phyloP scores from a whole-genome alignment of 2,329 filamentous ascomycete genomes.

The Reticulascus tulasneorum region DNA sequence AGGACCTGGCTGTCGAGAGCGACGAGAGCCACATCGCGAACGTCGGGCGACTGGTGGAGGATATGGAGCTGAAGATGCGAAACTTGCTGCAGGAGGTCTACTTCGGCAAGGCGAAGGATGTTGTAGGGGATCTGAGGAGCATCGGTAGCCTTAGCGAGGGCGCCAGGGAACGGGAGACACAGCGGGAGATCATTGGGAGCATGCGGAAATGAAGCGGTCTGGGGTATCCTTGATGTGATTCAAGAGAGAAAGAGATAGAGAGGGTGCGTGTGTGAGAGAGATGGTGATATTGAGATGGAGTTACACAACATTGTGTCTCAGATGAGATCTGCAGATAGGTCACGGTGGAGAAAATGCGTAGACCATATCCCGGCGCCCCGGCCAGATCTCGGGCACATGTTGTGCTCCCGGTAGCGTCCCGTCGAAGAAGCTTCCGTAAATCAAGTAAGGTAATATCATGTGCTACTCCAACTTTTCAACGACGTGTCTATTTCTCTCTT shows the following conservation, averaged over 20 bases:
- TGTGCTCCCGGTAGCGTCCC: too few relatives aligned
- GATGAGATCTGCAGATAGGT: slow-evolving; percentile 3
- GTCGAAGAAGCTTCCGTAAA: too few relatives aligned
- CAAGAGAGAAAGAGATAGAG: slow-evolving; percentile 1
- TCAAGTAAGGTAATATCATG: too few relatives aligned
- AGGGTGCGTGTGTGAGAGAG: too few relatives aligned
- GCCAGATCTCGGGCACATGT: too few relatives aligned
- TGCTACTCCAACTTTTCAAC: too few relatives aligned
- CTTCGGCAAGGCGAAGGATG: slow-evolving; percentile 98
- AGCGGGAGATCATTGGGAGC: slow-evolving; percentile 79
- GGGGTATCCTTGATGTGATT: neutral
- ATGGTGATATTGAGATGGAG: slow-evolving; percentile 10
- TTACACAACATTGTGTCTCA: slow-evolving; percentile 4
- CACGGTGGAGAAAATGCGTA: too few relatives aligned
- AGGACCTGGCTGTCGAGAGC: slow-evolving; percentile 82
- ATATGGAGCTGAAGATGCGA: slow-evolving; percentile 99
- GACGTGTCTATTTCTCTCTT: too few relatives aligned
- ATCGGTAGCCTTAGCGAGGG: slow-evolving; percentile 79
- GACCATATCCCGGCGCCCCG: too few relatives aligned
- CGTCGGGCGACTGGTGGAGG: slow-evolving; percentile 89
- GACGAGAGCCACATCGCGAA: slow-evolving; percentile 95
- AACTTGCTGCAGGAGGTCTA: slow-evolving; percentile 98
- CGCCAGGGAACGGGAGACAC: slow-evolving; percentile 77
- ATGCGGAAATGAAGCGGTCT: slow-evolving; percentile 40
- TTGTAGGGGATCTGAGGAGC: slow-evolving; percentile 91